Base-by-base conservation (phyloP, 78 protist species). In the Dictyostelium firmibasis region DNA sequence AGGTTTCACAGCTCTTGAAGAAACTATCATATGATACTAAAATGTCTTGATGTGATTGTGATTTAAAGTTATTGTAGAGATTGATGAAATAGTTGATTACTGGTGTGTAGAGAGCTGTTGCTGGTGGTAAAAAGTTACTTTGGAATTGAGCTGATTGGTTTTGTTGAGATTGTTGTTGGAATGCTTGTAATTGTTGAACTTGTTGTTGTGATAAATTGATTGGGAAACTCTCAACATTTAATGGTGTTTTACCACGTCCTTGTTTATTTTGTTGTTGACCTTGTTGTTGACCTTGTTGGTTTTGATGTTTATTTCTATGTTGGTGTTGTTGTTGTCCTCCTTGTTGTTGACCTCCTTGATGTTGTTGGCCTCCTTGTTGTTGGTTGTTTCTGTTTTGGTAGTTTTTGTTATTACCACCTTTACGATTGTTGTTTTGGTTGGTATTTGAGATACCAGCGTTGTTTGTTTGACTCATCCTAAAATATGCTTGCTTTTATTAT, bases 21-120 rank as follows among this genome's bases (percentile, higher is more conserved):
- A 88, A 88, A 57, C 70, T 79, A 44, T 88, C 93, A 36, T 88
- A 88, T 3, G 86, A 79, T 44, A 88, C 29, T 18, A 88, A 44
- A 36, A 88, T 88, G 43, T 88, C 93, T 67, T 77, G 86, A 47
- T 88, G 93, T 29, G 93, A 88, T 88, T 88, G 93, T 67, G 93
- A 88, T 25, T 79, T 78, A 67, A 88, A 88, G 75, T 88, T 88
- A 20, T 38, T 77, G 86, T 78, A 83, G 67, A 88, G 70, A 44
- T 47, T 88, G 36, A 62, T 67, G 38, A 88, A 78, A 47, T 88
- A 88, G 81, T 88, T 88, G 81, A 88, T 79, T 29, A 88, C 93
- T 77, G 93, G 93, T 23, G 93, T 67, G 86, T 43, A 88, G 18
- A 88, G 53, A 4, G 60, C 77, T 41, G 85, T 62, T 8, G 93